These are phyloP conservation scores for Eucalyptus marginata DNA, from an alignment of 345 rosid species.

Conservation along the genomic window DNA sequence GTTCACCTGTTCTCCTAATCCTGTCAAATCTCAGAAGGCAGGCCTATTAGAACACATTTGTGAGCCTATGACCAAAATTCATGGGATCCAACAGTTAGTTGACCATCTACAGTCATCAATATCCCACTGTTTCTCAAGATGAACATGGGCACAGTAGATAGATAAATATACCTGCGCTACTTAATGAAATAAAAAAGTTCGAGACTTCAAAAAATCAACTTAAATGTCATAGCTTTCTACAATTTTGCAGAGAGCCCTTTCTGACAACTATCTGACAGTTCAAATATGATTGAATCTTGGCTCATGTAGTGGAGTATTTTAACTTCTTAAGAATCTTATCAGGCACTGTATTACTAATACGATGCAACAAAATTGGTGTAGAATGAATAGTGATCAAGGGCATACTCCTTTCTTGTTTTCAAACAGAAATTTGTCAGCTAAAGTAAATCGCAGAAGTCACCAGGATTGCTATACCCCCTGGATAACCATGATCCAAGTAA, in stretches of 20 bases:
- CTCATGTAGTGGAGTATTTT: neutral
- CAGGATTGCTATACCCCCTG: neutral
- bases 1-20: constrained; percentile 86
- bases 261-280: neutral
- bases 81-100: neutral
- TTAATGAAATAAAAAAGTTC: neutral
- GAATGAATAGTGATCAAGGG: neutral
- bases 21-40: constrained; percentile 15
- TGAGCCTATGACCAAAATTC: neutral
- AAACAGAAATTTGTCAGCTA: neutral
- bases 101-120: neutral
- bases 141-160: neutral
- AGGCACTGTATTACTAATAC: neutral
- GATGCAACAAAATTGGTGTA: neutral
- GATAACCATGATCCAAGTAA: neutral
- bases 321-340: neutral
- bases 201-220: neutral
- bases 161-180: neutral
- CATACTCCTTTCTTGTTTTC: neutral
- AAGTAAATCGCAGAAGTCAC: neutral
- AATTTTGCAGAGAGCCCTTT: neutral
- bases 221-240: neutral
- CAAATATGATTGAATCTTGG: neutral
- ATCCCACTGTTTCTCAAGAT: neutral
- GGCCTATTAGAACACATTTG: neutral